Conservation (phyloP, 2,329 filamentous ascomycete species). For the Fusarium proliferatum region DNA sequence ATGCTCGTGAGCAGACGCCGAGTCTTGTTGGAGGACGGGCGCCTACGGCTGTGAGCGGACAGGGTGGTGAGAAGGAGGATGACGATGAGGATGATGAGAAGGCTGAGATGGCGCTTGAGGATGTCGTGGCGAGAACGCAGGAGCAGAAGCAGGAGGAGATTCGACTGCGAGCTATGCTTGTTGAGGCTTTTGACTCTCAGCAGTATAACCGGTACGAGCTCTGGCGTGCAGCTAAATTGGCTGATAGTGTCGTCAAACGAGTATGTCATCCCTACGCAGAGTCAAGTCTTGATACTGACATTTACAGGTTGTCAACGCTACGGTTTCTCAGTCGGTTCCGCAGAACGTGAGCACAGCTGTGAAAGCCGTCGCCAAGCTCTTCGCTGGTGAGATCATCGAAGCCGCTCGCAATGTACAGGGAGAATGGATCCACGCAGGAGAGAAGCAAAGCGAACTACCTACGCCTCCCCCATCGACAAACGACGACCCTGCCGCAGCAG, state of each 20-base stretch:
- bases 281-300: slow-evolving; percentile 8
- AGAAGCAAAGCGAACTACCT: slow-evolving; percentile 66
- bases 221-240: slow-evolving; percentile 76
- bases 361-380: slow-evolving; percentile 79
- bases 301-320: slow-evolving; percentile 77
- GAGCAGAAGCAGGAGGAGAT: slow-evolving; percentile 75
- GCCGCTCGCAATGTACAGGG: slow-evolving; percentile 75
- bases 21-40: slow-evolving; percentile 56
- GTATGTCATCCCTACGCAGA: slow-evolving; percentile 53
- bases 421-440: slow-evolving; percentile 73
- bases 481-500: slow-evolving; percentile 46
- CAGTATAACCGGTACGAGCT: slow-evolving; percentile 78
- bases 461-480: slow-evolving; percentile 54
- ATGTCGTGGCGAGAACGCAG: slow-evolving; percentile 70
- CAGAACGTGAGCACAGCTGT: slow-evolving; percentile 80
- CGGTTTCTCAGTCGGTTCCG: slow-evolving; percentile 82
- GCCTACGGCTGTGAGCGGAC: slow-evolving; percentile 58
- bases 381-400: slow-evolving; percentile 81
- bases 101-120: slow-evolving; percentile 66
- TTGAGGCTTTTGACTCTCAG: slow-evolving; percentile 71
- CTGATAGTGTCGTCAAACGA: slow-evolving; percentile 75
- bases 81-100: slow-evolving; percentile 69
- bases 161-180: slow-evolving; percentile 68
- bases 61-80: slow-evolving; percentile 59
- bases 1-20: slow-evolving; percentile 56